Percentiles rank a stretch among this genome's conserved stretches.
Evolutionary conservation across 331 rosid species (phyloP).

Genomic region (Cydonia oblonga): DNA sequence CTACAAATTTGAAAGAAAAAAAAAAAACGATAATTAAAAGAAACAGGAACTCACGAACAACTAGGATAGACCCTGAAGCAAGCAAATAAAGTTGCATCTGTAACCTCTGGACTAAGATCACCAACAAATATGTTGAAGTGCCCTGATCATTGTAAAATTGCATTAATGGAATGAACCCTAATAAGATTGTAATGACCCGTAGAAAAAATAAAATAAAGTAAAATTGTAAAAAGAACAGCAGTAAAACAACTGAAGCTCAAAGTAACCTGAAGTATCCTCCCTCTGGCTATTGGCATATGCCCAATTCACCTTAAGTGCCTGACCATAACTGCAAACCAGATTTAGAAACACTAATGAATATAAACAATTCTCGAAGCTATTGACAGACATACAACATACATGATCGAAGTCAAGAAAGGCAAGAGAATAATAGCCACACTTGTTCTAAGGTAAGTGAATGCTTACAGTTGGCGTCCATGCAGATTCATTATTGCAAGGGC

Average conservation of each 20-base stretch:
- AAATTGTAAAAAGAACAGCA: background rate
- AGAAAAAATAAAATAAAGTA: no score
- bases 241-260: background rate
- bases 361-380: background rate
- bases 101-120: conserved; percentile 89
- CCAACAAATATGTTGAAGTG: conserved; percentile 81
- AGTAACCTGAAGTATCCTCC: conserved; percentile 78
- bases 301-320: conserved; percentile 81
- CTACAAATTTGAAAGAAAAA: conserved; percentile 5
- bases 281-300: conserved; percentile 89
- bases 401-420: background rate
- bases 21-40: conserved; percentile 2
- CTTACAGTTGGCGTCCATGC: conserved; percentile 76
- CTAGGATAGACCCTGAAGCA: conserved; percentile 68
- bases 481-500: conserved; percentile 55
- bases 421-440: background rate
- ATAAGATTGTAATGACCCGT: background rate
- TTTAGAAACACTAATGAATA: background rate
- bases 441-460: conserved; percentile 9
- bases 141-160: conserved; percentile 31
- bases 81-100: conserved; percentile 77
- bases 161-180: conserved; percentile 7
- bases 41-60: conserved; percentile 60
- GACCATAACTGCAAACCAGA: conserved; percentile 54
- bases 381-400: background rate